Base-by-base conservation (phyloP, 2,329 filamentous ascomycete species). In the Venturiaceae sp. region DNA sequence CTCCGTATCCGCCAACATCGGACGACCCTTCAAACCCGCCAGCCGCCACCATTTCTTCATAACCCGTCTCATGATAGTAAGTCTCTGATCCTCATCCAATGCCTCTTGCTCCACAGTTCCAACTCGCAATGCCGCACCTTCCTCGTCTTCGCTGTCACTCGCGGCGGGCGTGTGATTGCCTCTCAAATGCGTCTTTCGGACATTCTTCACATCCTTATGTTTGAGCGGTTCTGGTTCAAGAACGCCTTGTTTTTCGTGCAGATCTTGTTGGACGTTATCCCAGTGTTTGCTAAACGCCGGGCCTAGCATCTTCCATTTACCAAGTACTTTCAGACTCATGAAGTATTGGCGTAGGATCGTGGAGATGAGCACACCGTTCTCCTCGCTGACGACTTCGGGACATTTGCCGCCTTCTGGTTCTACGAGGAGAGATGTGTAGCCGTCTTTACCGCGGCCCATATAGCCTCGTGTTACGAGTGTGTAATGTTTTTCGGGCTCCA, bases 331-430 rank as follows among this genome's bases (percentile, higher is more conserved):
- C 46, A 95, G 78, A 6, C 85, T 88, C 80, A 95, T 87, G 72
- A 96, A 96, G 72, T 95, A 96, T 69, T 96, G 91, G 13, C 91
- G 83, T 21, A 96, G 78, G 69, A 96, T 85, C 67, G 88, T 89
- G 53, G 87, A 91, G 65, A 96, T 89, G 58, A 96, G 78, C 16
- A 95, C 85, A 3, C 91, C 92, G 64, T 88, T 92, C 68, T 96
- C 91, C 66, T 95, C 90, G 32, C 84, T 85, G 5, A 96, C 85
- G 16, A 96, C 74, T 67, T 92, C 88, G 64, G 90, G 84, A 1
- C 86, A 87, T 3, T 80, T 74, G 16, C 90, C 90, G 28, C 91
- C 91, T 69, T 90, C 86, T 3, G 85, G 82, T 63, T 87, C 74
- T 33, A 90, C 83, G n/a, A 92, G 80, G 1, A 96, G 78, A 52